Conservation (phyloP, 176 grass and related monocot genomes). For the Pontederia paniculata region DNA sequence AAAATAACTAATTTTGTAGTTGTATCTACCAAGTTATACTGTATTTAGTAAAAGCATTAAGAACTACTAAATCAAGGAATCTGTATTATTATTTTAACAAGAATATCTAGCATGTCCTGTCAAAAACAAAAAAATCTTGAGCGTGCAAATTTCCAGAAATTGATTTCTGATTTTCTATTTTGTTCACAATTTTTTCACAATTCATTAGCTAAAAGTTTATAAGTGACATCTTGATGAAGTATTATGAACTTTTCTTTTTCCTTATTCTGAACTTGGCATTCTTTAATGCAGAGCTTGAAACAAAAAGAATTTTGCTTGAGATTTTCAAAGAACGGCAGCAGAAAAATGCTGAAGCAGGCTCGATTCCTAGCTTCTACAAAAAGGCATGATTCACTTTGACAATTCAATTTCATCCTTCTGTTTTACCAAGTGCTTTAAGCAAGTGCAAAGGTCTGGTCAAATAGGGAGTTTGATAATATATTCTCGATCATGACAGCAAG, state of each 20-base stretch:
- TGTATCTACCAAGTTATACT: no score
- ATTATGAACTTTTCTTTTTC: no score
- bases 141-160: not conserved
- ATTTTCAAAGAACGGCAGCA: constrained; percentile 95
- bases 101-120: no score
- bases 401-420: not conserved
- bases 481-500: no score
- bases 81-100: no score
- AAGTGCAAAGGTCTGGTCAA: not conserved
- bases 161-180: not conserved
- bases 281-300: constrained; percentile 68
- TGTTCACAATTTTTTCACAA: not conserved
- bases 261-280: not conserved
- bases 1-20: no score
- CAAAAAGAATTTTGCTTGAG: constrained; percentile 94
- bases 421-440: not conserved
- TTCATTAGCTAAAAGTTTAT: no score
- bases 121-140: no score
- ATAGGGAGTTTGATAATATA: no score
- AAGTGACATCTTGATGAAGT: no score
- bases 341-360: constrained; percentile 87
- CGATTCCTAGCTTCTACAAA: constrained; percentile 97
- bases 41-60: no score
- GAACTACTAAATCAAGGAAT: no score
- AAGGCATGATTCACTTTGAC: constrained; percentile 35